Evolutionary conservation across 345 rosid genomes (phyloP), one percentile per base, ranked within the genome.

Genomic region (Moricandia arvensis): DNA sequence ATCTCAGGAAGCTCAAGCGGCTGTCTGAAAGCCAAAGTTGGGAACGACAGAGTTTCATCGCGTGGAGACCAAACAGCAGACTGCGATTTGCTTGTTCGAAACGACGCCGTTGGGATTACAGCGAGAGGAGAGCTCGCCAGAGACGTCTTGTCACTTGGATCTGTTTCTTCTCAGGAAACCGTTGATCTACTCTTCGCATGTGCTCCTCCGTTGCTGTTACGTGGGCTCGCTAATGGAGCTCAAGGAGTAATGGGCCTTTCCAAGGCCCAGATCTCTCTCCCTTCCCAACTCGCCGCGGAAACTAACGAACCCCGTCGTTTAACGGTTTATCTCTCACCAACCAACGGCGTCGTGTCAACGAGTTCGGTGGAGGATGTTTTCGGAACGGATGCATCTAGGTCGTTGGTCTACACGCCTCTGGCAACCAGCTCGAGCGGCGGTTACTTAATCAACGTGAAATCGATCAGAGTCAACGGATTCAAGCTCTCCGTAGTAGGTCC

Each of bases 231-330:
- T 1, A 69, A 63, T 12, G 89, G 81, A 3, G 84, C 85, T 26
- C 76, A 57, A 8, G 97, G 92, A 7, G 76, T 84, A 69, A 18
- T 87, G 51, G 98, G 98, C 37, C 74, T 88, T 3, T 86, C 89
- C 34, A 87, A 75, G 69, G 81, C 81, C 65, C 84, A 81, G 7
- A 75, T 86, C 59, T 81, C 90, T 2, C 73, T 85, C 13, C 86
- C 90, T 1, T 84, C 91, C 0, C 98, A 91, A 69, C 78, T 89
- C 6, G 82, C 86, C 63, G 69, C 83, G 5, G 65, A 69, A 13
- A 67, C 76, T 3, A 80, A 82, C 53, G 58, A 71, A 16, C 76
- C 68, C 4, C 82, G 84, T 59, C 82, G 83, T 8, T 83, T 89
- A 31, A 69, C 80, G 1, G 34, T 86, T 30, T 91, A 93, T 75